Conservation (phyloP, 805 yeast species). For the Wickerhamomyces xylosicus region DNA sequence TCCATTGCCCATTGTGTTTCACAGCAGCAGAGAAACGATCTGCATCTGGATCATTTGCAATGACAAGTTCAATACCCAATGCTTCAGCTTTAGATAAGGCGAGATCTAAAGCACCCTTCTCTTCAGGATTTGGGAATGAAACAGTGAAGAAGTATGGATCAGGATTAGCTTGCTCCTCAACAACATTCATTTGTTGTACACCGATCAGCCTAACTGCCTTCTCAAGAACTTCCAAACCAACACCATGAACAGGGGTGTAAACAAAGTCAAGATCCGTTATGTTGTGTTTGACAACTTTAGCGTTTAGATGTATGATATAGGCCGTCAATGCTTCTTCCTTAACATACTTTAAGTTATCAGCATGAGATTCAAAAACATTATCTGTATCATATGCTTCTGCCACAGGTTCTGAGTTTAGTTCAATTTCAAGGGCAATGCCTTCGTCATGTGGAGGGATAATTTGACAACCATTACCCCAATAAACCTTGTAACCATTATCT, state of each 20-base stretch:
- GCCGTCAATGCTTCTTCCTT: slow-evolving; percentile 30
- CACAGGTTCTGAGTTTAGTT: slow-evolving; percentile 53
- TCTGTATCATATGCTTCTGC: slow-evolving; percentile 37
- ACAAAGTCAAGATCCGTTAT: slow-evolving; percentile 38
- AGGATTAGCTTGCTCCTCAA: slow-evolving; percentile 57
- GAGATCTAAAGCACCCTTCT: slow-evolving; percentile 75
- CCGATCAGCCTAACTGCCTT: slow-evolving; percentile 29
- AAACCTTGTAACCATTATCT: slow-evolving; percentile 92
- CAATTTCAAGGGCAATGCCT: slow-evolving; percentile 57
- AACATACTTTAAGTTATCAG: slow-evolving; percentile 24
- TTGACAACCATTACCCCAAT: slow-evolving; percentile 90
- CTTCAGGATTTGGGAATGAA: slow-evolving; percentile 91
- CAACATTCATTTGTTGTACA: slow-evolving; percentile 28
- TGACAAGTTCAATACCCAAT: slow-evolving; percentile 36
- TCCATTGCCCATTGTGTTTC: slow-evolving; percentile 42
- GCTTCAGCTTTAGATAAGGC: slow-evolving; percentile 57
- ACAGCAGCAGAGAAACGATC: slow-evolving; percentile 85
- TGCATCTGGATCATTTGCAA: slow-evolving; percentile 96
- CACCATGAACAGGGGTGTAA: slow-evolving; percentile 96
- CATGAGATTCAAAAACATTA: slow-evolving; percentile 24
- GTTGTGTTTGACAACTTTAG: slow-evolving; percentile 23
- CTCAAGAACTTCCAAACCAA: slow-evolving; percentile 58
- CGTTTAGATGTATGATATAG: slow-evolving; percentile 28
- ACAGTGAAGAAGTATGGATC: slow-evolving; percentile 87
- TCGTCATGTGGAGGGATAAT: slow-evolving; percentile 87